These are phyloP conservation scores for Populus hybrid DNA, from an alignment of 441 rosid genomes.

Conservation along the genomic window DNA sequence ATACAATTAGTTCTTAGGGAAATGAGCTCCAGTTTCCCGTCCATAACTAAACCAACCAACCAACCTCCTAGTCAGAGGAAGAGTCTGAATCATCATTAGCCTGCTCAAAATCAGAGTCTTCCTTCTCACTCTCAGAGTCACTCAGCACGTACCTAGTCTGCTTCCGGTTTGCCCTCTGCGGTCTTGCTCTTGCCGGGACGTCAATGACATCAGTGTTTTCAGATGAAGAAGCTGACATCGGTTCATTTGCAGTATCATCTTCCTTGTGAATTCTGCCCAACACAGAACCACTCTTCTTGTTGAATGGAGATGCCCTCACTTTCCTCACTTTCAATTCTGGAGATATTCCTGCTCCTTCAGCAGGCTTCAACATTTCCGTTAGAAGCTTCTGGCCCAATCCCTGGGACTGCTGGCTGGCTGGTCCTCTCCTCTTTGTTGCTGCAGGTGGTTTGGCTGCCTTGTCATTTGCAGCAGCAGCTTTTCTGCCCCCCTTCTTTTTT, in stretches of 20 bases:
- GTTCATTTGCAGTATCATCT: slow-evolving; percentile 21
- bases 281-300: slow-evolving; percentile 79
- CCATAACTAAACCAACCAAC: too few relatives aligned
- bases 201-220: slow-evolving; percentile 18
- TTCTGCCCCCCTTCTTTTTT: slow-evolving; percentile 58
- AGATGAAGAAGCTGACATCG: slow-evolving; percentile 22
- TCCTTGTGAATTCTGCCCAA: slow-evolving; percentile 31
- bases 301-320: slow-evolving; percentile 84
- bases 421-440: slow-evolving; percentile 66
- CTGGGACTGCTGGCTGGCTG: slow-evolving; percentile 44
- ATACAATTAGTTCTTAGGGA: not conserved
- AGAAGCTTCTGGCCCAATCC: slow-evolving; percentile 44
- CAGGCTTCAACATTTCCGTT: slow-evolving; percentile 55
- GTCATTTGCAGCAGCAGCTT: slow-evolving; percentile 42
- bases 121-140: slow-evolving; percentile 61
- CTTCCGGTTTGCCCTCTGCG: slow-evolving; percentile 51
- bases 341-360: slow-evolving; percentile 42
- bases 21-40: slow-evolving; percentile 10
- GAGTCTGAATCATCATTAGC: slow-evolving; percentile 27
- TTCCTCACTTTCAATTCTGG: slow-evolving; percentile 89
- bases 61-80: slow-evolving; percentile 34
- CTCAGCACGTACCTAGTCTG: slow-evolving; percentile 56
- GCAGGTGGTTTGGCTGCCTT: slow-evolving; percentile 54
- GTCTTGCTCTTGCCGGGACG: slow-evolving; percentile 45
- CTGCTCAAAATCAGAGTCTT: slow-evolving; percentile 24